Evolutionary conservation across 345 rosid species (phyloP).

Genomic region (Angophora floribunda): DNA sequence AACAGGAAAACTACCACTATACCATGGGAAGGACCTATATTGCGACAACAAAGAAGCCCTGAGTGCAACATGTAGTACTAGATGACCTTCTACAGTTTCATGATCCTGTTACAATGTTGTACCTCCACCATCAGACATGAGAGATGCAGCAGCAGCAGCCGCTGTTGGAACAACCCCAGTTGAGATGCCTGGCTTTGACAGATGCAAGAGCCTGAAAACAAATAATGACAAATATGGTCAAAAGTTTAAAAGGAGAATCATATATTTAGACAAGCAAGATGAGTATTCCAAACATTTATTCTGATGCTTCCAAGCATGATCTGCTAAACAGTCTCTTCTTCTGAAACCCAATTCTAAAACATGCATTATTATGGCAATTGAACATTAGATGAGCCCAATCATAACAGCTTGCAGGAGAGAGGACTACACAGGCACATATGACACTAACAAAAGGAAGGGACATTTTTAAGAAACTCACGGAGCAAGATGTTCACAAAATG

Average conservation of each 20-base stretch:
- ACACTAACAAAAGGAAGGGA: not conserved
- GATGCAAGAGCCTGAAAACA: slow-evolving; percentile 70
- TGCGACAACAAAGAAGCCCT: not conserved
- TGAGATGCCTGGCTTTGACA: slow-evolving; percentile 77
- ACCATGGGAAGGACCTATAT: not conserved
- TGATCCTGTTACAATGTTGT: slow-evolving; percentile 30
- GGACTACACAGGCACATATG: not conserved
- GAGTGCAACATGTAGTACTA: not conserved
- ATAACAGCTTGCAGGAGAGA: not conserved
- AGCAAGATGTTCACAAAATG: slow-evolving; percentile 94
- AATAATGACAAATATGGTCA: not conserved
- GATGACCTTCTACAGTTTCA: not conserved
- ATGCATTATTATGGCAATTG: not conserved
- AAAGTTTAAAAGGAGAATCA: not conserved
- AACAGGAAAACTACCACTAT: not conserved
- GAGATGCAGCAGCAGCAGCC: slow-evolving; percentile 93
- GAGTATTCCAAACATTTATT: not conserved
- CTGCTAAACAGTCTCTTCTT: not conserved
- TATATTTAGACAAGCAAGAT: not conserved
- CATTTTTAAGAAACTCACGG: slow-evolving; percentile 42
- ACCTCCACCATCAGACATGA: slow-evolving; percentile 97
- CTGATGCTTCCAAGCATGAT: not conserved
- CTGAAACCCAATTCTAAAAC: not conserved
- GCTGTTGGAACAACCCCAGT: slow-evolving; percentile 95
- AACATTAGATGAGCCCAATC: not conserved